Percentiles rank a stretch among this genome's conserved stretches.
Conservation (phyloP, 2,329 filamentous ascomycete species). For the Fusarium luffae region DNA sequence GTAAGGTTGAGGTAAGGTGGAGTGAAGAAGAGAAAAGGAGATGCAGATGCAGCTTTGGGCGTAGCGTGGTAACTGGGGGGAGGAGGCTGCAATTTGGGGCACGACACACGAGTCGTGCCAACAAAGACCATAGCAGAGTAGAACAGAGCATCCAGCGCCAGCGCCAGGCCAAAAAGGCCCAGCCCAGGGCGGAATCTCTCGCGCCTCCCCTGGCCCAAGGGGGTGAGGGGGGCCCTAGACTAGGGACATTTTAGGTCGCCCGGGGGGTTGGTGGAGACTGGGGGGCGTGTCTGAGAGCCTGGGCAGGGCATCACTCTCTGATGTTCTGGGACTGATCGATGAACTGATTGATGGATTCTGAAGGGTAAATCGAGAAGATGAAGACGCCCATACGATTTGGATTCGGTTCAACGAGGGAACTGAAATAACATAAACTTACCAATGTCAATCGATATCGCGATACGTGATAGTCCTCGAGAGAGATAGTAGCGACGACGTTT, state of each 20-base stretch:
- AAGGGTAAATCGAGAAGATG: not conserved
- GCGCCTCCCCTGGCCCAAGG: slow-evolving; percentile 47
- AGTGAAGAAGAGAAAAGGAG: slow-evolving; percentile 48
- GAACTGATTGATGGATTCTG: slow-evolving; percentile 17
- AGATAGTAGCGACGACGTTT: not conserved
- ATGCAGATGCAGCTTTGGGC: slow-evolving; percentile 46
- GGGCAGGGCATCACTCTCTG: not conserved
- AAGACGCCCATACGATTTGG: not conserved
- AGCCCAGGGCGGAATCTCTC: slow-evolving; percentile 47
- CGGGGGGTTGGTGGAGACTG: slow-evolving; percentile 27
- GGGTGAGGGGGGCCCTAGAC: slow-evolving; percentile 38
- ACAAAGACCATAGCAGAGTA: slow-evolving; percentile 23
- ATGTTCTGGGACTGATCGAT: slow-evolving; percentile 3
- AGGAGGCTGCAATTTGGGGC: slow-evolving; percentile 47
- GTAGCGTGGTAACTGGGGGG: slow-evolving; percentile 44
- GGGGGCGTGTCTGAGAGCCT: slow-evolving; percentile 26
- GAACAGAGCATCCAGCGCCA: not conserved
- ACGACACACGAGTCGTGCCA: slow-evolving; percentile 49
- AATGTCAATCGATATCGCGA: not conserved
- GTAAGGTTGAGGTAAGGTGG: slow-evolving; percentile 41
- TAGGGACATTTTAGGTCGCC: slow-evolving; percentile 23
- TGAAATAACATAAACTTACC: slow-evolving; percentile 4
- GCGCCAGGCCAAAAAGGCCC: slow-evolving; percentile 43
- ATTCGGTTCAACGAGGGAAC: not conserved
- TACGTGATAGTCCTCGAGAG: not conserved